Evolutionary conservation across 257 asterid genomes (phyloP).

Genomic region (Lycium barbarum): DNA sequence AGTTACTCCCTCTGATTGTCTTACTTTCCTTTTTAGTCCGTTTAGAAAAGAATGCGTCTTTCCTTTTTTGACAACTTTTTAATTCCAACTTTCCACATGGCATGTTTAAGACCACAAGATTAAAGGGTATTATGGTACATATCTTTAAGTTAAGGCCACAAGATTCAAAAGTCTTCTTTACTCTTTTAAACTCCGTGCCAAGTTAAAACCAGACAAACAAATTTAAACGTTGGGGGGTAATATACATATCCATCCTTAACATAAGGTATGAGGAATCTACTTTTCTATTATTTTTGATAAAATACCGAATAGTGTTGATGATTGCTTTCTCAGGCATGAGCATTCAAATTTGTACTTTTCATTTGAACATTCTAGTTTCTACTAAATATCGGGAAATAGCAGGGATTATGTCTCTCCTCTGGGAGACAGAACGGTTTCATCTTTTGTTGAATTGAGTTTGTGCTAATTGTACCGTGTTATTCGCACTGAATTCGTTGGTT

Average conservation of each 20-base stretch:
- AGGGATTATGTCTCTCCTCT: background rate
- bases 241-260: slow-evolving; percentile 1
- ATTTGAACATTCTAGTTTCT: background rate
- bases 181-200: too few relatives aligned
- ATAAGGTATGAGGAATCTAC: background rate
- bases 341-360: background rate
- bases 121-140: too few relatives aligned
- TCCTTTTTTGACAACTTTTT: too few relatives aligned
- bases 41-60: too few relatives aligned
- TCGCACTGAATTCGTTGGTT: background rate
- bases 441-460: slow-evolving; percentile 7
- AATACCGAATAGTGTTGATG: background rate
- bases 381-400: background rate
- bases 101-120: too few relatives aligned
- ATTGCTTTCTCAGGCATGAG: slow-evolving; percentile 9
- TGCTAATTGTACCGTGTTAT: background rate
- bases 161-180: too few relatives aligned
- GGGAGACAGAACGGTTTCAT: background rate
- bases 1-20: too few relatives aligned
- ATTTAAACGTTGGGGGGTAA: background rate
- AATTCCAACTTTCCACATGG: too few relatives aligned
- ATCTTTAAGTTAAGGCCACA: too few relatives aligned
- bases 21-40: too few relatives aligned
- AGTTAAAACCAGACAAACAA: too few relatives aligned
- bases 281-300: background rate